Base-by-base conservation (phyloP, 176 grass and related monocot genomes). In the Neostapfia colusana region DNA sequence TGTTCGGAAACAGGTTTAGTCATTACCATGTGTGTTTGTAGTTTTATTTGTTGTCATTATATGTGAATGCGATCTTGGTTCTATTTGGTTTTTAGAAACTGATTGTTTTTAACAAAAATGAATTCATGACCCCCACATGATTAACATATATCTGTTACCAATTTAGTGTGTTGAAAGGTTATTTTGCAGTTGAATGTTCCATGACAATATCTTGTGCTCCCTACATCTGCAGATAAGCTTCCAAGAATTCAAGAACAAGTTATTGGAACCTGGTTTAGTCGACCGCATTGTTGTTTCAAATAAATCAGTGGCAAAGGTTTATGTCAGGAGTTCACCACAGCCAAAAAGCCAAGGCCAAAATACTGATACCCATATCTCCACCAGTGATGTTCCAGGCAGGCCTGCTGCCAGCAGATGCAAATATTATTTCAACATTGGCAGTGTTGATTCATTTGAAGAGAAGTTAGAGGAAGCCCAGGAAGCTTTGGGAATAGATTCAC, bases 211-310 rank as follows among this genome's bases (percentile, higher is more conserved):
- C 1, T 40, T 74, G 18, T 67, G 21, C 44, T 74, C 65, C 51
- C 54, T 54, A 82, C 35, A 48, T 87, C 25, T 83, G 50, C 87
- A 99, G 91, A 99, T 92, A 82, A 99, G 95, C 81, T 99, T 99
- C 81, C 95, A 99, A 92, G 95, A 99, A 66, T 99, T 99, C 95
- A 99, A 92, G 81, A 99, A 95, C 43, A 99, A 95, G 85, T 77
- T 99, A 54, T 68, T 99, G 44, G 91, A 95, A 85, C 85, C 87
- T 84, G 91, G 95, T 72, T 86, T 99, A 79, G 95, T 99, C 75
- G 95, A 99, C 9, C 95, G 48, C 13, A 83, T 99, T 88, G 91
- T 95, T 70, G 74, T 99, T 66, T 87, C 95, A 43, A 92, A 99
- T 79, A 99, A 99, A 90, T 88, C 95, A 76, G 95, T 92, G 51